Evolutionary conservation across 345 rosid genomes (phyloP).

Genomic region (Eucalyptus guilfoylei): DNA sequence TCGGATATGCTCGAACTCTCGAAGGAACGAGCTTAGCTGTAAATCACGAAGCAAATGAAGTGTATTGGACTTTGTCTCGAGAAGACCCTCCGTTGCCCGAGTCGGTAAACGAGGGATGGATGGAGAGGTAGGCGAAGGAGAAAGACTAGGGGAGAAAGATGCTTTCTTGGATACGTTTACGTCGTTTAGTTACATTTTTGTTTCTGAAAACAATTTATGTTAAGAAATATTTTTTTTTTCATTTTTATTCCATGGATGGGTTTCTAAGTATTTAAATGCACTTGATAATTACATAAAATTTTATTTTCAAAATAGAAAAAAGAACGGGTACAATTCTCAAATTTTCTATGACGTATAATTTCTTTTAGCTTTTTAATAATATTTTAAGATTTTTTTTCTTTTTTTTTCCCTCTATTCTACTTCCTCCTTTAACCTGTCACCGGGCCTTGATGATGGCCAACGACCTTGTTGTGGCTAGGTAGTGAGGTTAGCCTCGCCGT

Average conservation of each 20-base stretch:
- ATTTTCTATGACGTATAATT: fast-evolving
- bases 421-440: fast-evolving
- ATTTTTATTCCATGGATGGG: fast-evolving
- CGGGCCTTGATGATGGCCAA: fast-evolving
- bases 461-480: fast-evolving
- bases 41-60: not conserved
- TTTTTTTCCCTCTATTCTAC: too few species aligned
- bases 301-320: too few species aligned
- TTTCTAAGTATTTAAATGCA: too few species aligned
- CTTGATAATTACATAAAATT: fast-evolving
- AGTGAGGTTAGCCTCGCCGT: too few species aligned
- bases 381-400: fast-evolving
- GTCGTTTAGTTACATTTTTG: too few species aligned
- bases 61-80: not conserved
- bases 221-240: too few species aligned
- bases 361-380: too few species aligned
- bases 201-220: fast-evolving
- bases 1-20: not conserved
- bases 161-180: fast-evolving
- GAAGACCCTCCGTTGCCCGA: not conserved
- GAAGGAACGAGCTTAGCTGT: not conserved
- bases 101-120: not conserved
- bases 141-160: not conserved
- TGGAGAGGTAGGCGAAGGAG: not conserved
- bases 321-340: too few species aligned